These are phyloP conservation scores for Monosporascus sp. DNA, from an alignment of 2,329 filamentous ascomycete species.

Conservation along the genomic window DNA sequence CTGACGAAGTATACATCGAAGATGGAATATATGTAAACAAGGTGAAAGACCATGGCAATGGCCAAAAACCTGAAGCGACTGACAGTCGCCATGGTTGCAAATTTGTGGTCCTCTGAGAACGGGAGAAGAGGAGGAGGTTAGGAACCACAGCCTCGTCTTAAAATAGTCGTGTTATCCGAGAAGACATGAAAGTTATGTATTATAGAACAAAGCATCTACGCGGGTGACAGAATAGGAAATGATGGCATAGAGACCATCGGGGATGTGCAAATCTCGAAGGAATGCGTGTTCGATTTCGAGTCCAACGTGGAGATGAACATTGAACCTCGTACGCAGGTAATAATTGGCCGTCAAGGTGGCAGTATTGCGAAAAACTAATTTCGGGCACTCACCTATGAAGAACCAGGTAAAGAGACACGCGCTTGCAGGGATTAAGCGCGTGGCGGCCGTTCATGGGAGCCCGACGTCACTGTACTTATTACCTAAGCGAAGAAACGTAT, in stretches of 20 bases:
- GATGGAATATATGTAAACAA: conserved; percentile 91
- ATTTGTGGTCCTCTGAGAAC: background rate
- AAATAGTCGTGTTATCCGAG: background rate
- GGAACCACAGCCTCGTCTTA: no score
- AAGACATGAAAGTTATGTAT: background rate
- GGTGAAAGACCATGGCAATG: conserved; percentile 85
- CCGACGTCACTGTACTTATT: background rate
- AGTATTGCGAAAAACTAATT: background rate
- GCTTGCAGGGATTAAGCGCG: background rate
- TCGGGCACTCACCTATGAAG: background rate
- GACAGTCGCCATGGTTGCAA: conserved; percentile 44
- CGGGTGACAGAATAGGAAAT: background rate
- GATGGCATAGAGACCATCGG: background rate
- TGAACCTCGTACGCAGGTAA: no score
- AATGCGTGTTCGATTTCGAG: background rate
- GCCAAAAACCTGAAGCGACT: conserved; percentile 76
- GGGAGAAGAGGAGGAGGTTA: background rate
- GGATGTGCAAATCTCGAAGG: background rate
- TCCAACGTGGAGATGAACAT: background rate
- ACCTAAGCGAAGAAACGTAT: no score
- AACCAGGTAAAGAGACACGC: background rate
- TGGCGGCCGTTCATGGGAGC: background rate
- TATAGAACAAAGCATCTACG: background rate
- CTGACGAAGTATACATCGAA: conserved; percentile 99
- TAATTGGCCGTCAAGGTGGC: background rate